A percentile compares a stretch with the other conserved stretches of the same genome.
Evolutionary conservation across 345 rosid genomes (phyloP).

Genomic region (Citrus australasica): DNA sequence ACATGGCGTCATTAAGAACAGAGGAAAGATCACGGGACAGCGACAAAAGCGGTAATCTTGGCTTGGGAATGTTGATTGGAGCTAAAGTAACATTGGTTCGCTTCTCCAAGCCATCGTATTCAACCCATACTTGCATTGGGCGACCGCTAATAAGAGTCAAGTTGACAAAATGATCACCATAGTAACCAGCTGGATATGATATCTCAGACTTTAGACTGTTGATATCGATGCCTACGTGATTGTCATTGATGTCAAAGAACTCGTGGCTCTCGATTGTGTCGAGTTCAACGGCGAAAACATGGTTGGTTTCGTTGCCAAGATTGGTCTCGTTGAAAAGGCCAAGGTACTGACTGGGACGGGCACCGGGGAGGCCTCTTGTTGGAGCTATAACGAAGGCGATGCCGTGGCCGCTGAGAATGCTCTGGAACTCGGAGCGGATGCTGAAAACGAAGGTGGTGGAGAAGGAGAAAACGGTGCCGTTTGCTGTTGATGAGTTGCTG

Average conservation of each 20-base stretch:
- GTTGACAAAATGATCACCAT: conserved; percentile 10
- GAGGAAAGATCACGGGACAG: conserved; percentile 35
- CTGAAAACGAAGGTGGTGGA: conserved; percentile 60
- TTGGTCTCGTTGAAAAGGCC: conserved; percentile 42
- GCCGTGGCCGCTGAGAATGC: conserved; percentile 37
- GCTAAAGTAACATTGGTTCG: conserved; percentile 36
- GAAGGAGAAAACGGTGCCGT: conserved; percentile 35
- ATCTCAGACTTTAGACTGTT: conserved; percentile 33
- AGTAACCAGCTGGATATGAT: conserved; percentile 41
- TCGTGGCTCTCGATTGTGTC: conserved; percentile 39
- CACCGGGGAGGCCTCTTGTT: conserved; percentile 35
- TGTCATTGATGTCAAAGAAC: conserved; percentile 39
- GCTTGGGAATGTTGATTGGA: conserved; percentile 32
- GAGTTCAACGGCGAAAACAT: conserved; percentile 56
- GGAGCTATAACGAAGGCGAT: conserved; percentile 54
- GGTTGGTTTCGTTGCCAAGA: conserved; percentile 38
- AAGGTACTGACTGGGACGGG: conserved; percentile 30
- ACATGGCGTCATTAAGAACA: conserved; percentile 34
- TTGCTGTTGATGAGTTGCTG: conserved; percentile 23
- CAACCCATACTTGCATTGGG: conserved; percentile 49
- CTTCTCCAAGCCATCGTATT: conserved; percentile 35
- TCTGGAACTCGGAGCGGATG: conserved; percentile 31
- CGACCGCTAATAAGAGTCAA: conserved; percentile 29
- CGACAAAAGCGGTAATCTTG: conserved; percentile 44
- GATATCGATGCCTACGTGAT: conserved; percentile 63